Conservation (phyloP, 73 alveolate species). For the Paramecium biaurelia region DNA sequence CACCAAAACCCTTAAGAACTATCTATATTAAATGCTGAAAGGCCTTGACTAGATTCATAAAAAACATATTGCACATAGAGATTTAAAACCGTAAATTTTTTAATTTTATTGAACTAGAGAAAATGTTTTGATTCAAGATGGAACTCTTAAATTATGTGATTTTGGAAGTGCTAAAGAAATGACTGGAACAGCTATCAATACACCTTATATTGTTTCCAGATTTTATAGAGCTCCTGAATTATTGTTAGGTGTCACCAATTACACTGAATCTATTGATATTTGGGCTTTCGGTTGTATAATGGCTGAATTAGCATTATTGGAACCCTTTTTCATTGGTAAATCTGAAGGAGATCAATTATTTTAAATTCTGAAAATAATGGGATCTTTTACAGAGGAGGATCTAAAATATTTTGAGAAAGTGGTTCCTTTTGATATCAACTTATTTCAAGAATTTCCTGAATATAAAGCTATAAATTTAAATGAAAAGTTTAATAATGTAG, state of each 20-base stretch:
- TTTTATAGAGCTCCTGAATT: conserved; percentile 93
- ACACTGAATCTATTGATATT: conserved; percentile 75
- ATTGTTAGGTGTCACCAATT: conserved; percentile 71
- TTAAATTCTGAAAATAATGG: conserved; percentile 66
- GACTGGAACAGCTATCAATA: conserved; percentile 66
- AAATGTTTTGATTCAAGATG: conserved; percentile 38
- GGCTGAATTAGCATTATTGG: conserved; percentile 73
- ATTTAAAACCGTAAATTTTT: conserved; percentile 54
- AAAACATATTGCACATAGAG: conserved; percentile 53
- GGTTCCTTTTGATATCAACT: neutral
- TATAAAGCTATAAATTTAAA: conserved; percentile 20
- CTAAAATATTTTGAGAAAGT: neutral
- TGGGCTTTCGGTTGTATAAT: conserved; percentile 88
- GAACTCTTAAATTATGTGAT: conserved; percentile 81
- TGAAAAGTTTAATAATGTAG: neutral
- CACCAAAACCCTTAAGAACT: neutral
- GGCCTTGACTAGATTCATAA: conserved; percentile 50
- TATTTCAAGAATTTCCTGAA: conserved; percentile 30
- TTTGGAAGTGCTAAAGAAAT: conserved; percentile 81
- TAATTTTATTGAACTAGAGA: neutral
- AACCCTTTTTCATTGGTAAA: conserved; percentile 75
- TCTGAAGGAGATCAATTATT: conserved; percentile 73
- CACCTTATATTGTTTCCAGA: conserved; percentile 77
- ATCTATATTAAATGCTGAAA: conserved; percentile 7
- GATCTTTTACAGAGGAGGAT: conserved; percentile 63